Conservation (phyloP, 2,329 filamentous ascomycete species). For the Malbranchea cinnamomea region DNA sequence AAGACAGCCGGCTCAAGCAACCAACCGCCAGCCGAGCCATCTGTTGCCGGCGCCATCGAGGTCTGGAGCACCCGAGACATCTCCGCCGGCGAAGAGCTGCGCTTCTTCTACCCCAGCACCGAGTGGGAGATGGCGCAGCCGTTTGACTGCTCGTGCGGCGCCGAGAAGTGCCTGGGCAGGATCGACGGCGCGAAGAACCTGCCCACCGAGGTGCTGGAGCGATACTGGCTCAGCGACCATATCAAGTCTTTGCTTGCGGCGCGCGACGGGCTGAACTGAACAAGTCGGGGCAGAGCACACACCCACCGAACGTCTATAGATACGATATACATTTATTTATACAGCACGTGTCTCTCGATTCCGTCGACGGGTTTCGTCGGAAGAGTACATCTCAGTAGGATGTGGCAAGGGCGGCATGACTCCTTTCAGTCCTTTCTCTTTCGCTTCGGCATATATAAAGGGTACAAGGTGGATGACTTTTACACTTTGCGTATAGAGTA, state of each 20-base stretch:
- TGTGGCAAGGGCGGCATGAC: too few relatives aligned
- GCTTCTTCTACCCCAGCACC: constrained; percentile 61
- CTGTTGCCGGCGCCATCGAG: constrained; percentile 9
- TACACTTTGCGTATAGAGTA: too few relatives aligned
- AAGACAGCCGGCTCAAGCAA: too few relatives aligned
- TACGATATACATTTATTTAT: too few relatives aligned
- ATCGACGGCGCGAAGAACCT: constrained; percentile 52
- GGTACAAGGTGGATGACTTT: too few relatives aligned
- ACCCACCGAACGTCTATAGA: too few relatives aligned
- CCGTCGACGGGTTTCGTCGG: too few relatives aligned
- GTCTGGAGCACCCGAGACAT: constrained; percentile 11
- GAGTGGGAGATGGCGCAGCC: constrained; percentile 62
- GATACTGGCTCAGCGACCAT: constrained; percentile 48
- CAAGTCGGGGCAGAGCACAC: too few relatives aligned
- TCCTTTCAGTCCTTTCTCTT: too few relatives aligned
- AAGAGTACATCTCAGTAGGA: too few relatives aligned
- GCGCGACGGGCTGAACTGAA: constrained; percentile 7
- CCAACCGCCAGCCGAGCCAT: constrained; percentile 14
- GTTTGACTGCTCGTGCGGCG: constrained; percentile 51
- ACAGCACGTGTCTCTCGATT: background rate
- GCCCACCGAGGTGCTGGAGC: constrained; percentile 36
- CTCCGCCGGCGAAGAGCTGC: constrained; percentile 24
- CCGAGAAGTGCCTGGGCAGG: constrained; percentile 40
- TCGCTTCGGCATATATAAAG: too few relatives aligned
- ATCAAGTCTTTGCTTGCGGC: constrained; percentile 23